Percentiles rank a stretch among this genome's conserved stretches.
phyloP scores from a whole-genome alignment of 2,329 filamentous ascomycete species.

The Sporothrix phasma region DNA sequence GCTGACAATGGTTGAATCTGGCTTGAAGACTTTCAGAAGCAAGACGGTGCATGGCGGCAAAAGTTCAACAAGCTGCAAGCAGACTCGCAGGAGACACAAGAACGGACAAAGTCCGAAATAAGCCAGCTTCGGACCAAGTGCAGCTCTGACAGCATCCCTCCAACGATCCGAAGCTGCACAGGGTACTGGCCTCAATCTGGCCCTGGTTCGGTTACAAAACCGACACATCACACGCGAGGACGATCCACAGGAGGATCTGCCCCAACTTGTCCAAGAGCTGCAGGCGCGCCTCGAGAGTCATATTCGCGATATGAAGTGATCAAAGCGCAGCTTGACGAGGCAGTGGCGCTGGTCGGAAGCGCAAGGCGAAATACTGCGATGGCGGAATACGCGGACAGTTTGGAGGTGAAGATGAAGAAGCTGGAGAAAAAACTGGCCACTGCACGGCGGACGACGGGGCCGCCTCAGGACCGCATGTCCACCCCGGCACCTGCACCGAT shows the following conservation, averaged over 20 bases:
- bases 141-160: constrained; percentile 19
- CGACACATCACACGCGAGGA: background rate
- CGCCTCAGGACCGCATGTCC: background rate
- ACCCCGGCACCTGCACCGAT: background rate
- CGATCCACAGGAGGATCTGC: background rate
- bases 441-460: background rate
- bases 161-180: background rate
- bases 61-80: constrained; percentile 4
- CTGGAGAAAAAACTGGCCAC: constrained; percentile 29
- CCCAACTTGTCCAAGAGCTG: background rate
- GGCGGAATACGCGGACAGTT: constrained; percentile 34
- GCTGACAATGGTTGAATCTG: background rate
- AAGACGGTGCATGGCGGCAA: background rate
- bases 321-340: constrained; percentile 28
- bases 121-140: constrained; percentile 29
- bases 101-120: constrained; percentile 35
- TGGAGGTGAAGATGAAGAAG: constrained; percentile 35
- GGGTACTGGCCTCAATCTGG: background rate
- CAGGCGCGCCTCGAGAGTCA: constrained; percentile 15
- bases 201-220: background rate
- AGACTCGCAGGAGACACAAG: constrained; percentile 5
- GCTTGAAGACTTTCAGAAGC: background rate
- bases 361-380: constrained; percentile 34
- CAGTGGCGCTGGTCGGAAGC: constrained; percentile 32
- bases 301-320: constrained; percentile 7